Evolutionary conservation across 805 yeast species (phyloP).

Genomic region (Monosporozyma yasuniensis): DNA sequence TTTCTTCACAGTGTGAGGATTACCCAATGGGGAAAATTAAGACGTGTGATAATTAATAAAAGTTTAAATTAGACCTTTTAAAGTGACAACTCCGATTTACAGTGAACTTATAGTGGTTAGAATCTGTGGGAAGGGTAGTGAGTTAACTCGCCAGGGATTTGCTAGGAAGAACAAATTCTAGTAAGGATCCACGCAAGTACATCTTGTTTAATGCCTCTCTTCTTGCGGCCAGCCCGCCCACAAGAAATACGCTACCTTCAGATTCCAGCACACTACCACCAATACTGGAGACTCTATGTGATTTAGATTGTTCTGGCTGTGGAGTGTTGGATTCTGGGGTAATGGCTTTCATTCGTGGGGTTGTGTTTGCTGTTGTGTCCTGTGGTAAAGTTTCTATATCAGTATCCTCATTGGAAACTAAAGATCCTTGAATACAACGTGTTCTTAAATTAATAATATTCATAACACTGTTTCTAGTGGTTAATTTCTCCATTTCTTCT

Average conservation of each 20-base stretch:
- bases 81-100: neutral
- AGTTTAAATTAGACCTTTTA: neutral
- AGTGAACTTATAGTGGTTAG: neutral
- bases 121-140: no score
- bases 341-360: neutral
- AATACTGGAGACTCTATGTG: constrained; percentile 3
- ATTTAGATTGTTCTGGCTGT: neutral
- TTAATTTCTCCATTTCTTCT: constrained; percentile 1
- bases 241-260: constrained; percentile 17
- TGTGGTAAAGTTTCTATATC: neutral
- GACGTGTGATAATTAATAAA: neutral
- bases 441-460: constrained; percentile 19
- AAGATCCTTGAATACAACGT: constrained; percentile 15
- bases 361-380: neutral
- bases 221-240: constrained; percentile 23
- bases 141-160: constrained; percentile 16
- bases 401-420: neutral
- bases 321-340: neutral
- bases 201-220: constrained; percentile 9
- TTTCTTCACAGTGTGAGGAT: neutral
- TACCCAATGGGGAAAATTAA: neutral
- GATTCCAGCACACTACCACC: constrained; percentile 14
- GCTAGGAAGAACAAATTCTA: constrained; percentile 24
- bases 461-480: constrained; percentile 11
- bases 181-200: constrained; percentile 24